phyloP scores from a whole-genome alignment of 768 basidiomycete species.

The Auriscalpium orientale region DNA sequence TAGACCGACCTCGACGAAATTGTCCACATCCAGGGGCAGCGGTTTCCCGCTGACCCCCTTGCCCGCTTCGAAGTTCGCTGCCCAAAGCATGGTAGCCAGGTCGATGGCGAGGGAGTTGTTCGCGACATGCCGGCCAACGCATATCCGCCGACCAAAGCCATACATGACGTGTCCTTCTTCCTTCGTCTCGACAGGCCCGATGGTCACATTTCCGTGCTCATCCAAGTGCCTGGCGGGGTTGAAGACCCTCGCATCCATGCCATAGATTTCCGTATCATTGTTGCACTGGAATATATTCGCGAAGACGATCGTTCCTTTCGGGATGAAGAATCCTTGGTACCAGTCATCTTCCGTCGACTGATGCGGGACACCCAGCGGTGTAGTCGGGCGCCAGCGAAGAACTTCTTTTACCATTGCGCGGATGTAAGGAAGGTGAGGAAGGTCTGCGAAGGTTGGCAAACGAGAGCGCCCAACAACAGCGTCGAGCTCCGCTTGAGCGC shows the following conservation, averaged over 20 bases:
- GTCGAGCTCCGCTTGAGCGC: conserved; percentile 37
- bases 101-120: conserved; percentile 14
- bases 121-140: conserved; percentile 12
- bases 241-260: conserved; percentile 11
- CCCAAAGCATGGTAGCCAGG: conserved; percentile 12
- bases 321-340: conserved; percentile 11
- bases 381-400: conserved; percentile 18
- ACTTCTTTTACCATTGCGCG: conserved; percentile 29
- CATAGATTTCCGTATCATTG: conserved; percentile 1
- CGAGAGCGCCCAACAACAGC: conserved; percentile 24
- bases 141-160: conserved; percentile 14
- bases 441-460: conserved; percentile 29
- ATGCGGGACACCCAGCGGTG: conserved; percentile 15
- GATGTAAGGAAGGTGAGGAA: conserved; percentile 28
- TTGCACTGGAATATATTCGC: conserved; percentile 15
- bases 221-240: conserved; percentile 12
- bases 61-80: conserved; percentile 4
- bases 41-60: conserved; percentile 5
- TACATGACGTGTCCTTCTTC: conserved; percentile 7
- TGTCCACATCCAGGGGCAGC: background rate
- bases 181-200: background rate
- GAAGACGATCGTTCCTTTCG: conserved; percentile 20
- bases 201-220: background rate
- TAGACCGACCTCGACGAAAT: conserved; percentile 2
- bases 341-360: background rate